phyloP scores from a whole-genome alignment of 23 red algal genomes.

The Gracilariopsis chorda region DNA sequence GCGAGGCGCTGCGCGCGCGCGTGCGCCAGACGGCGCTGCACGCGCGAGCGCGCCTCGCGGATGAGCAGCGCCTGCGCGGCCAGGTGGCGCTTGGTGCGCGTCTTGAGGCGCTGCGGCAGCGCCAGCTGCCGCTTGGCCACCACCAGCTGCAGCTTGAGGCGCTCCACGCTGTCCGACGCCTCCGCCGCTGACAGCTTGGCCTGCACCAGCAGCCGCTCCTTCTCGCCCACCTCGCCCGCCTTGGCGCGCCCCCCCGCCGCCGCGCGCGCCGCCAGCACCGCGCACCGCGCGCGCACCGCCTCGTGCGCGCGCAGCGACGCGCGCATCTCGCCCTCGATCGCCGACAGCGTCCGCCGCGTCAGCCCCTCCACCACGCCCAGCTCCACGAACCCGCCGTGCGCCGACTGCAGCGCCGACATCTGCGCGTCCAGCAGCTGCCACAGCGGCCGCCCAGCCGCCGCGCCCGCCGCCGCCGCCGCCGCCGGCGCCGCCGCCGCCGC shows the following conservation, averaged over 20 bases:
- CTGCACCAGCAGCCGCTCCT: constrained; percentile 59
- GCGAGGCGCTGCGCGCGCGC: background rate
- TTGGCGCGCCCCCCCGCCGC: background rate
- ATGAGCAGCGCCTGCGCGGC: background rate
- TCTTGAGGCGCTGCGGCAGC: constrained; percentile 3
- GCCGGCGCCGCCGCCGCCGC: background rate
- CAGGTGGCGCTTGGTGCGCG: background rate
- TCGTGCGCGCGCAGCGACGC: constrained; percentile 12
- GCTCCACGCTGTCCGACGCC: constrained; percentile 28
- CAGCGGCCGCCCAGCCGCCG: background rate
- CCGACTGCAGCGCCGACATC: constrained; percentile 24
- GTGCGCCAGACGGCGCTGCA: background rate
- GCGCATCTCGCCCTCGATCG: background rate
- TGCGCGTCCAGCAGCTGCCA: constrained; percentile 54
- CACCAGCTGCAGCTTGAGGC: constrained; percentile 25
- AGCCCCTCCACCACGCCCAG: constrained; percentile 25
- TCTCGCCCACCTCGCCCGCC: constrained; percentile 1
- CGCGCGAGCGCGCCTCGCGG: constrained; percentile 10
- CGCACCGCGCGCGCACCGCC: background rate
- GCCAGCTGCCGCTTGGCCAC: constrained; percentile 27
- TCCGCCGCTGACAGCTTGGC: constrained; percentile 54
- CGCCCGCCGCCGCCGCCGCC: background rate
- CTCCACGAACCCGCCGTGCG: constrained; percentile 50
- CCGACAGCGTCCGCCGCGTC: constrained; percentile 23
- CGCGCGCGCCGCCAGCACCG: background rate